Evolutionary conservation across 257 asterid genomes (phyloP), one percentile per base, ranked within the genome.

Genomic region (Solanum tarijense): DNA sequence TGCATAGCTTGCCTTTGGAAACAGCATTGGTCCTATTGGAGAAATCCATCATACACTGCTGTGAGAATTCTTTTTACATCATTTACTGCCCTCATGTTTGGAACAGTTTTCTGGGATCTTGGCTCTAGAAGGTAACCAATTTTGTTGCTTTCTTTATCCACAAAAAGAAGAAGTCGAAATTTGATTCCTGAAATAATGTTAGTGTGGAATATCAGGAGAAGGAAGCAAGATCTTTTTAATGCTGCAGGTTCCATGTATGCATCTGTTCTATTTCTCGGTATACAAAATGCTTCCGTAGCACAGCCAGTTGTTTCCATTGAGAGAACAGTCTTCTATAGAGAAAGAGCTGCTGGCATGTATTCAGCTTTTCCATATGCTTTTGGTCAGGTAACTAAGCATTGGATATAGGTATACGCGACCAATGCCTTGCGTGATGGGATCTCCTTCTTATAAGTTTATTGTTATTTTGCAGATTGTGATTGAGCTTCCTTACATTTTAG

Each of bases 191-290:
- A 69, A 69, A 69, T 69, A n/a, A 4, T n/a, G 32, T 8, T 69
- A 66, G 11, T 16, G 39, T 66, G 38, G 21, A 20, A 83, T 84
- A 73, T 84, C 91, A 96, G 98, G 96, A 16, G 39, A 58, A 91
- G 82, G 83, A 87, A n/a, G 31, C 96, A 94, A 88, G 99, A 95
- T 88, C 73, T 96, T 29, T 91, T 94, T 62, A 96, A 94, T 83
- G 99, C 98, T 18, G 92, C 94, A 92, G 99, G 99, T 38, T 94
- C 98, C 23, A 95, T 95, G 96, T 94, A 94, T 84, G 91, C 93
- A 5, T 93, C 99, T 3, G 95, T 96, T 55, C 87, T 94, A 1
- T 96, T 94, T 88, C 88, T 95, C 7, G 99, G 99, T 6, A 82
- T 94, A 14, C 96, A 93, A 87, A 94, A 95, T 34, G 93, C 95